These are phyloP conservation scores for Alternaria dauci DNA, from an alignment of 2,329 filamentous ascomycete genomes.

Conservation along the genomic window DNA sequence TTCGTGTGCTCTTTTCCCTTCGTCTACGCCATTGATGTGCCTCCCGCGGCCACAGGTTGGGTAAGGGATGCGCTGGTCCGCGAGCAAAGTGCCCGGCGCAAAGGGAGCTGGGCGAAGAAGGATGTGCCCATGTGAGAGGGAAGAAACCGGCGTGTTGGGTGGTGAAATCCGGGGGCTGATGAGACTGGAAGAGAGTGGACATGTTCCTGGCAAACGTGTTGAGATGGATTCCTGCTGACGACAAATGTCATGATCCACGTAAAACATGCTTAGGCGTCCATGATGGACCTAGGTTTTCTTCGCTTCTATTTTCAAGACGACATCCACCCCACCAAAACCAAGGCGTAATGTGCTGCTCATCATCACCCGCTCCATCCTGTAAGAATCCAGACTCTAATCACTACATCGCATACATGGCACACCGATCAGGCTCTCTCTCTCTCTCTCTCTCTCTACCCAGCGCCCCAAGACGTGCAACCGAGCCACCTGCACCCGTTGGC, in stretches of 20 bases:
- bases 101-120: not conserved
- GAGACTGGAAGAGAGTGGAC: not conserved
- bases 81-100: conserved; percentile 1
- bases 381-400: not conserved
- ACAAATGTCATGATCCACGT: not conserved
- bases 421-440: not conserved
- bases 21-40: conserved; percentile 2
- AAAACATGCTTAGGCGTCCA: not conserved
- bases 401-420: not conserved
- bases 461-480: not conserved
- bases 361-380: not conserved
- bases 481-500: not conserved
- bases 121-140: not conserved
- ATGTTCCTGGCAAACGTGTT: not conserved
- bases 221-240: not conserved
- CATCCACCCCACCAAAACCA: not conserved
- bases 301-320: not conserved
- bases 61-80: not conserved
- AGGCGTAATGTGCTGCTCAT: not conserved
- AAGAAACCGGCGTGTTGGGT: not conserved
- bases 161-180: not conserved
- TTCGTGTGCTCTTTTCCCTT: not conserved
- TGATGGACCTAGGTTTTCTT: not conserved
- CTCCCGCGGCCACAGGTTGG: not conserved
- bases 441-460: not conserved